Evolutionary conservation across 2,329 filamentous ascomycete species (phyloP).

Genomic region (Oidium heveae): DNA sequence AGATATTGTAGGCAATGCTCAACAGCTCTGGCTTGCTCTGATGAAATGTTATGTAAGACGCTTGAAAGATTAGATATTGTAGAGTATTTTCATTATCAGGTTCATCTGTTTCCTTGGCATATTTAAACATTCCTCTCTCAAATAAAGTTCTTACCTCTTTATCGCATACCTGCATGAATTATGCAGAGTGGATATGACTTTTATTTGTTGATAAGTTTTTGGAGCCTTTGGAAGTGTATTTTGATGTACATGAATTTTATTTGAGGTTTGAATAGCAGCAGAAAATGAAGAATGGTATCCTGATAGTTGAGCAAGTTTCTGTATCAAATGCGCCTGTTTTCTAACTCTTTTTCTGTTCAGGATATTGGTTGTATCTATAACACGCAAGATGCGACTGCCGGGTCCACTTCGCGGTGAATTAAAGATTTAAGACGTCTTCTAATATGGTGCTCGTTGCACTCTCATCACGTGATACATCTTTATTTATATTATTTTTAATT

Average conservation of each 20-base stretch:
- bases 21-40: too few relatives aligned
- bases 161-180: neutral
- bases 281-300: neutral
- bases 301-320: neutral
- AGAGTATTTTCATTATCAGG: neutral
- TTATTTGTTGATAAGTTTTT: neutral
- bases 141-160: neutral
- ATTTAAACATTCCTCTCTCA: neutral
- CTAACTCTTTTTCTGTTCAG: neutral
- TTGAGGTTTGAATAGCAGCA: too few relatives aligned
- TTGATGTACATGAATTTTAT: neutral
- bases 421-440: too few relatives aligned
- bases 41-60: too few relatives aligned
- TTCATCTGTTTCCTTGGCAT: neutral
- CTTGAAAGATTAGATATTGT: too few relatives aligned
- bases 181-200: neutral
- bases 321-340: neutral
- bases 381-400: neutral
- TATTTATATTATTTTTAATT: too few relatives aligned
- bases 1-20: too few relatives aligned
- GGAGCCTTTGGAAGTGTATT: neutral
- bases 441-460: too few relatives aligned
- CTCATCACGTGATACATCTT: too few relatives aligned
- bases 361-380: neutral
- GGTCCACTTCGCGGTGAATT: neutral